Base-by-base conservation (phyloP, 192 early-diverging fungal genomes). In the Umbelopsis ramanniana region DNA sequence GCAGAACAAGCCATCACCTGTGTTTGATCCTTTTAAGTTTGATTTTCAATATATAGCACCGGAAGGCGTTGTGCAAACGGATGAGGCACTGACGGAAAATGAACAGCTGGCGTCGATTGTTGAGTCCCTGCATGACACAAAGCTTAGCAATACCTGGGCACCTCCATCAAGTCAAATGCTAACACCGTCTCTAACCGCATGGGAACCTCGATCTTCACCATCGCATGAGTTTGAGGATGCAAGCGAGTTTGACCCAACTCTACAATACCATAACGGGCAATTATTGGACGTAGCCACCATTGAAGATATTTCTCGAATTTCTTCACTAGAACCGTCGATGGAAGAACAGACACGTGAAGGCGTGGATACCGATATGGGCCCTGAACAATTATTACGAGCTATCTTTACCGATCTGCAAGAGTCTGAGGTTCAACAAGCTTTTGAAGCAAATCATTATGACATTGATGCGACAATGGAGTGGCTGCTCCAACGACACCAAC, bases 281-380 rank as follows among this genome's bases (percentile, higher is more conserved):
- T 48, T 72, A 14, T 52, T 68, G 6, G 75, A 72, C 29, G 15
- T 38, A 12, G 66, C 46, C 2, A 72, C 75, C 4, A 72, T 76
- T 35, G 63, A 76, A 24, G 75, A 76, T 43, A 76, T 76, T 52
- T 47, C 71, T 14, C 38, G 23, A 21, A 21, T 76, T 5, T 67
- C 69, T 4, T 45, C 72, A 15, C n/a, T 43, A 6, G 69, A 77
- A 29, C 76, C 72, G 10, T 77, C 75, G 0, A 45, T 37, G 12
- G 75, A 76, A 69, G 75, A 76, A 46, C 50, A 50, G 6, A 46
- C 70, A 15, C 78, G 73, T 12, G 78, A 76, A 50, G 75, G 74
- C 53, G 40, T 82, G 14, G 84, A 76, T 37, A 70, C 76, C 38
- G 82, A 85, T 43, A 85, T 85, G 84, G 77, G 79, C 15, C 77